Evolutionary conservation across 257 asterid genomes (phyloP), one percentile per base, ranked within the genome.

Genomic region (Linaria vulgaris): DNA sequence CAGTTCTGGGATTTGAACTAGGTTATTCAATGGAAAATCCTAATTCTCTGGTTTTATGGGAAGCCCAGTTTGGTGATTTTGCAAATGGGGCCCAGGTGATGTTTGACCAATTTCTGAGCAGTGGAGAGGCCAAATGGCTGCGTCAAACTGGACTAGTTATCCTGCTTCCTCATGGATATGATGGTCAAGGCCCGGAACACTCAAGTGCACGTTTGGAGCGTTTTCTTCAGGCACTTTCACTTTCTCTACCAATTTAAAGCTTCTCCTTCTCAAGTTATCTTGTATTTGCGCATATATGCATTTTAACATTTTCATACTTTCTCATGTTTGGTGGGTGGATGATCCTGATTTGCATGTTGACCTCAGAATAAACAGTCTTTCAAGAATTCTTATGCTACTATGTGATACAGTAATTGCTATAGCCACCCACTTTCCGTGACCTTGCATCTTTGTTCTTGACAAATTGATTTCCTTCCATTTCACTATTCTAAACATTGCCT

Each of bases 1-100:
- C 88, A 49, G 97, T 91, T 61, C 71, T 91, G 77, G 97, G 96
- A 61, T 91, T 91, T 75, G 96, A 91, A 74, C 55, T 91, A 71
- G 97, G 97, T 71, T 91, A 91, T 76, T 88, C 97, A 10, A 91
- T 91, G 97, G 97, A 91, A 78, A 91, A 88, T 67, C 96, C 97
- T 48, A 91, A 91, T 73, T 85, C 96, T 8, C 74, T 91, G 82
- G 96, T 91, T 16, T 73, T 83, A 14, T 86, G 95, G 95, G 95
- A 86, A 79, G 95, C 86, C 53, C 95, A 86, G 47, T 86, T 86
- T 71, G 95, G 95, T 64, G 95, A 86, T 72, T 86, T 86, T 66
- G 71, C 95, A 39, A 86, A 83, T 67, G 95, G 91, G 48, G 91
- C 95, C 39, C 91, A 86, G 77, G 95, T 86, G 73, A 78, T 86